These are phyloP conservation scores for Capsella rubella DNA, from an alignment of 441 rosid genomes.

Conservation along the genomic window DNA sequence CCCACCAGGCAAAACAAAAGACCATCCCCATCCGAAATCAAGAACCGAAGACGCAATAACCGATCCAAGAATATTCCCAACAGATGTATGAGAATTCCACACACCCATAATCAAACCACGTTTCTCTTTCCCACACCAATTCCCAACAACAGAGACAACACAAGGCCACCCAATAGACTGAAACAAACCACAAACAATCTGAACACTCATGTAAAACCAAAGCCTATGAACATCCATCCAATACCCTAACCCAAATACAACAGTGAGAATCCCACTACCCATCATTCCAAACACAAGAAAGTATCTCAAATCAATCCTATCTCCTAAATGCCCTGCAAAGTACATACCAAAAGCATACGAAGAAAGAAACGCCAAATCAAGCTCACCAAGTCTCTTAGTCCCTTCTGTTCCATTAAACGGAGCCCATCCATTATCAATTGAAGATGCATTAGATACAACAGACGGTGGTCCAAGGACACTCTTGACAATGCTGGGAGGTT, in stretches of 20 bases:
- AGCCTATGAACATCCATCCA: constrained; percentile 78
- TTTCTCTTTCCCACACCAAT: constrained; percentile 91
- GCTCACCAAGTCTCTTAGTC: constrained; percentile 80
- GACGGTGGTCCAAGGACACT: constrained; percentile 72
- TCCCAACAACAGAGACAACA: constrained; percentile 90
- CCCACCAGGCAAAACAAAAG: constrained; percentile 79
- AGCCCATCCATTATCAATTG: constrained; percentile 72
- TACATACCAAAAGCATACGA: constrained; percentile 88
- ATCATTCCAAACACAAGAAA: constrained; percentile 93
- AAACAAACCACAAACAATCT: constrained; percentile 83
- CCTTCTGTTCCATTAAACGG: constrained; percentile 79
- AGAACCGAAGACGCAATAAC: constrained; percentile 77
- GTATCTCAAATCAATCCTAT: constrained; percentile 79
- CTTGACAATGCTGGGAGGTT: constrained; percentile 95
- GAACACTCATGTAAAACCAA: constrained; percentile 64
- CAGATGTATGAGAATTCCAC: constrained; percentile 91
- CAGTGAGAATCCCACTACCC: constrained; percentile 81
- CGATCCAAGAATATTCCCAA: constrained; percentile 88
- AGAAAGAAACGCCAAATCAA: constrained; percentile 83
- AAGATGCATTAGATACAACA: not conserved
- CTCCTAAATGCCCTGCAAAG: constrained; percentile 87
- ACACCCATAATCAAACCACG: constrained; percentile 95
- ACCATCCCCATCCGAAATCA: constrained; percentile 99
- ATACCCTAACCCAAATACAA: constrained; percentile 78
- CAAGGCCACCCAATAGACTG: constrained; percentile 98